A percentile compares a stretch with the other conserved stretches of the same genome.
Conservation (phyloP, 495 filamentous ascomycete genomes). For the Penicillium herquei region DNA sequence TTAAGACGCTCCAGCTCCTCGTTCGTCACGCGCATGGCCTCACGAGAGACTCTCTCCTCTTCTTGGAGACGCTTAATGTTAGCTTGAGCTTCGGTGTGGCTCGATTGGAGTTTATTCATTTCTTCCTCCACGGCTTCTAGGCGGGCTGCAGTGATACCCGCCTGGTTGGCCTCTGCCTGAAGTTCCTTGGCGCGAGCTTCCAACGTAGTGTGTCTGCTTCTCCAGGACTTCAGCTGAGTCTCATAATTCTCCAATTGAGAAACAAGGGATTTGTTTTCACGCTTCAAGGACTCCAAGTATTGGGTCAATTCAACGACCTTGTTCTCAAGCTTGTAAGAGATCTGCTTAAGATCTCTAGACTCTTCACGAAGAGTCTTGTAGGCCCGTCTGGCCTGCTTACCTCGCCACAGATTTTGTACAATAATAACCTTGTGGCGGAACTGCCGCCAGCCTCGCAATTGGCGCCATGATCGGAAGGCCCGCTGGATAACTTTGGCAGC, state of each 20-base stretch:
- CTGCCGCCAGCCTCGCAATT: conserved; percentile 78
- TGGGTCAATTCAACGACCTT: conserved; percentile 99
- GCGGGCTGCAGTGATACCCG: conserved; percentile 87
- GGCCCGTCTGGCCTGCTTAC: conserved; percentile 70
- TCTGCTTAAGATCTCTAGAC: conserved; percentile 95
- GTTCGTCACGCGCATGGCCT: conserved; percentile 71
- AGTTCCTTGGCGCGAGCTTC: conserved; percentile 90
- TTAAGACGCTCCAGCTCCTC: conserved; percentile 75
- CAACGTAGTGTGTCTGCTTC: conserved; percentile 84
- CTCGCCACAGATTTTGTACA: conserved; percentile 92
- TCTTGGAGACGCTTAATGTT: conserved; percentile 93
- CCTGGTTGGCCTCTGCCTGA: conserved; percentile 94
- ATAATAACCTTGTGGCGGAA: conserved; percentile 87
- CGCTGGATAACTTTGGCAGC: conserved; percentile 89
- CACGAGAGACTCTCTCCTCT: conserved; percentile 78
- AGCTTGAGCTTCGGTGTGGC: conserved; percentile 77
- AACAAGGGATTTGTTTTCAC: conserved; percentile 84
- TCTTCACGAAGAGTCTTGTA: conserved; percentile 94
- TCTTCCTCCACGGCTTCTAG: conserved; percentile 88
- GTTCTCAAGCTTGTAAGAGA: conserved; percentile 98
- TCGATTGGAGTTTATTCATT: conserved; percentile 86
- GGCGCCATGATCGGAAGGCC: conserved; percentile 76
- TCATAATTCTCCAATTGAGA: conserved; percentile 96
- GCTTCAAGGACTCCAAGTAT: conserved; percentile 84
- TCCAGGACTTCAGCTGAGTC: conserved; percentile 91